A percentile compares a stretch with the other conserved stretches of the same genome.
These are phyloP conservation scores for Pelargonium fulgidum DNA, from an alignment of 441 rosid species.

Conservation along the genomic window DNA sequence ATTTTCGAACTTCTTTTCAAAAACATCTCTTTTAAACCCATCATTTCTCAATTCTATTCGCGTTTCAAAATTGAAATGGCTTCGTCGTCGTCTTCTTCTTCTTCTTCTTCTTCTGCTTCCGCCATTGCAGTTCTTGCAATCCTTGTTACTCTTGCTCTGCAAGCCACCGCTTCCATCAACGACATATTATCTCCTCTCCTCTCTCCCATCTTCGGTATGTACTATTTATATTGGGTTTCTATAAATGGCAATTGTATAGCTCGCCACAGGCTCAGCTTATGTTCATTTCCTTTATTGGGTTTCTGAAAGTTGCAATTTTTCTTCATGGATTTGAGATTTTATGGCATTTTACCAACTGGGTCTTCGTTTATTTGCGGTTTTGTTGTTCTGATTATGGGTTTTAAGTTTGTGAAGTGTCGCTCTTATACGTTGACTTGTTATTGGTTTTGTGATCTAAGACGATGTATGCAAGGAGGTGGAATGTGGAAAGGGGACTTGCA, in stretches of 20 bases:
- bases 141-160: constrained; percentile 28
- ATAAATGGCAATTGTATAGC: neutral
- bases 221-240: neutral
- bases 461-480: constrained; percentile 41
- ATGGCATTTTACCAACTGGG: constrained; percentile 15
- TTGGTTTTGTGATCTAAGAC: neutral
- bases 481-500: constrained; percentile 79
- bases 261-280: neutral
- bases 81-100: no score
- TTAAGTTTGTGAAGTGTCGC: neutral
- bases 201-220: constrained; percentile 47
- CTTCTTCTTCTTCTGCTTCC: constrained; percentile 18
- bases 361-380: constrained; percentile 15
- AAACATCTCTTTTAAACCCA: neutral
- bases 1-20: neutral
- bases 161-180: constrained; percentile 26
- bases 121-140: constrained; percentile 26
- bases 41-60: neutral
- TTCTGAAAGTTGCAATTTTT: neutral
- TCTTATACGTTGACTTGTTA: neutral
- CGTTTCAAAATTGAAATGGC: neutral
- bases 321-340: constrained; percentile 8
- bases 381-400: neutral
- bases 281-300: neutral
- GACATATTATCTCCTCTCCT: constrained; percentile 46